Percentiles rank a stretch among this genome's conserved stretches.
Conservation (phyloP, 495 filamentous ascomycete genomes). For the Tuber calosporum region DNA sequence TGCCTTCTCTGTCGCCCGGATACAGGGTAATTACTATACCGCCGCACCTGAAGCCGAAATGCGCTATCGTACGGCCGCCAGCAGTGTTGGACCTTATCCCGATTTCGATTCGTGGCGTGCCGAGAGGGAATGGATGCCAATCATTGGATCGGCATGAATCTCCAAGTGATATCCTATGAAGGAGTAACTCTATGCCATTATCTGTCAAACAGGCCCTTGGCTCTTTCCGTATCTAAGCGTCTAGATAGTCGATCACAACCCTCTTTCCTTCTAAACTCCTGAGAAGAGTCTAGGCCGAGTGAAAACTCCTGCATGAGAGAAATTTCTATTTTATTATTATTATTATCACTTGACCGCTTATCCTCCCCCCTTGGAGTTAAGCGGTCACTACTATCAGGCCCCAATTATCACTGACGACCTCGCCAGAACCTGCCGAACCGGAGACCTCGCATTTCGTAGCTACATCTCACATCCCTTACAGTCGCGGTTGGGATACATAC, state of each 20-base stretch:
- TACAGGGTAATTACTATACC: not conserved
- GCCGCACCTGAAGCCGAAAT: not conserved
- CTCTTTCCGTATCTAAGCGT: not conserved
- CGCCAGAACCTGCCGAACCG: not conserved
- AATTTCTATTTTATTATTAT: not conserved
- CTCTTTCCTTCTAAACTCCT: not conserved
- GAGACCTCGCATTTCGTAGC: not conserved
- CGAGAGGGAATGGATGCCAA: not conserved
- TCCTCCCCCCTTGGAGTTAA: not conserved
- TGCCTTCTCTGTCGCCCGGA: not conserved
- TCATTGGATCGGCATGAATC: not conserved
- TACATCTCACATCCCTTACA: not conserved
- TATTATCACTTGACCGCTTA: not conserved
- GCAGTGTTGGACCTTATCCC: not conserved
- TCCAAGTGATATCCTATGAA: not conserved
- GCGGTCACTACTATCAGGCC: not conserved
- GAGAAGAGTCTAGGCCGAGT: not conserved
- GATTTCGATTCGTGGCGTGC: not conserved
- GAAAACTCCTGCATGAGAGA: not conserved
- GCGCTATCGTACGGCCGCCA: accelerated
- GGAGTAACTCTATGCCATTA: not conserved
- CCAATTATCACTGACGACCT: not conserved
- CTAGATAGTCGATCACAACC: not conserved
- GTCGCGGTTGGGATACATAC: not conserved
- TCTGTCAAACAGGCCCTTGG: not conserved